Conservation (phyloP, 805 yeast species). For the Yamadazyma nakazawae region DNA sequence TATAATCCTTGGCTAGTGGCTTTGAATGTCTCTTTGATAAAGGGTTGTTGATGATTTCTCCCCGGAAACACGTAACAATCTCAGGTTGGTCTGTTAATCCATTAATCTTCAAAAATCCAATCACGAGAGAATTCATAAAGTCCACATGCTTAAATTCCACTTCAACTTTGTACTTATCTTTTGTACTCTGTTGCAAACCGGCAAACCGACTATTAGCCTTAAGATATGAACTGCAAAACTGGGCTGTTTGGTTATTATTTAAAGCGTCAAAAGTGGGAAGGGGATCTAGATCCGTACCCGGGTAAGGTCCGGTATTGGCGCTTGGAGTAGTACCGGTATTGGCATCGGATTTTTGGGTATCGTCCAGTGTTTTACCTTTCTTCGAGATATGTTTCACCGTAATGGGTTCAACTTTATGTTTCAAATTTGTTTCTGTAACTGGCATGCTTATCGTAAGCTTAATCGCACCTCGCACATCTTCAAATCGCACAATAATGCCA, state of each 20-base stretch:
- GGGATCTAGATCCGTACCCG: background rate
- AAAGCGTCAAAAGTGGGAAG: conserved; percentile 2
- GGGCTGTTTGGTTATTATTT: conserved; percentile 15
- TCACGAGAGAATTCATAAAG: conserved; percentile 43
- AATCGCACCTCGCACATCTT: conserved; percentile 1
- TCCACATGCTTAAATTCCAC: conserved; percentile 73
- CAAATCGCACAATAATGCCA: conserved; percentile 4
- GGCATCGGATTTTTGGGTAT: background rate
- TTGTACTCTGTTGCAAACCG: conserved; percentile 72
- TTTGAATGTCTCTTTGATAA: conserved; percentile 9
- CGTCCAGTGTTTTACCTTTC: background rate
- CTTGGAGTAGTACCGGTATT: background rate
- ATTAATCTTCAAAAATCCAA: conserved; percentile 64
- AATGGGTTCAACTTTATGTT: background rate
- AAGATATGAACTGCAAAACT: conserved; percentile 44
- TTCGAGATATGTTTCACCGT: background rate
- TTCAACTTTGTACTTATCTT: conserved; percentile 59
- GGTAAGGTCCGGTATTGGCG: background rate
- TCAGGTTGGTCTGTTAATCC: conserved; percentile 63
- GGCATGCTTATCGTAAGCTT: conserved; percentile 10
- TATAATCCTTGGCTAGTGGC: conserved; percentile 24
- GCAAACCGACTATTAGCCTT: conserved; percentile 59
- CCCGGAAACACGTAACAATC: conserved; percentile 69
- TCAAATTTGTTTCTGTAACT: conserved; percentile 8
- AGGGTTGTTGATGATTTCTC: conserved; percentile 61